These are phyloP conservation scores for Balansia obtecta DNA, from an alignment of 2,329 filamentous ascomycete species.

Conservation along the genomic window DNA sequence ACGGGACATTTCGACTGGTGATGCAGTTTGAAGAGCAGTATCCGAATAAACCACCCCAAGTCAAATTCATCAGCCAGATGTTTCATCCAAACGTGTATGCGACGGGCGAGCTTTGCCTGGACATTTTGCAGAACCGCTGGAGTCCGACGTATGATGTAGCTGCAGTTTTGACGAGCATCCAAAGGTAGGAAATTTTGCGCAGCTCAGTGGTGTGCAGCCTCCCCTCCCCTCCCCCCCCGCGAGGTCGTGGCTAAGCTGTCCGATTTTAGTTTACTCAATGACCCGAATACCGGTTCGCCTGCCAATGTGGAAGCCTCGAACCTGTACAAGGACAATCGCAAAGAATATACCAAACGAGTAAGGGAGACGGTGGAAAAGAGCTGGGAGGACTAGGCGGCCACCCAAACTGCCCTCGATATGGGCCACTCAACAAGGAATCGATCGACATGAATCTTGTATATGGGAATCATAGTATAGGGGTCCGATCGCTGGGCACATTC, in stretches of 20 bases:
- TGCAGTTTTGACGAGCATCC: conserved; percentile 91
- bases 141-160: conserved; percentile 98
- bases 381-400: conserved; percentile 66
- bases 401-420: background rate
- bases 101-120: conserved; percentile 88
- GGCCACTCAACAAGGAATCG: background rate
- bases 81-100: conserved; percentile 98
- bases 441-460: background rate
- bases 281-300: conserved; percentile 95
- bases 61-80: conserved; percentile 99
- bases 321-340: conserved; percentile 94
- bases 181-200: conserved; percentile 50
- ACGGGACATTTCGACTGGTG: conserved; percentile 91
- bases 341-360: conserved; percentile 91
- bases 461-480: background rate
- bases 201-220: background rate
- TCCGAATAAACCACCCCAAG: conserved; percentile 92
- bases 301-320: conserved; percentile 98
- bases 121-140: conserved; percentile 97
- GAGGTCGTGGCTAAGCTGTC: too few species aligned
- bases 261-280: conserved; percentile 67
- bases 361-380: conserved; percentile 97
- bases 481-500: background rate
- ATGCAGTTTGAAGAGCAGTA: conserved; percentile 99
- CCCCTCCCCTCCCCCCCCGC: background rate